Conservation (phyloP, 495 filamentous ascomycete genomes). For the Aspergillus funiculosus region DNA sequence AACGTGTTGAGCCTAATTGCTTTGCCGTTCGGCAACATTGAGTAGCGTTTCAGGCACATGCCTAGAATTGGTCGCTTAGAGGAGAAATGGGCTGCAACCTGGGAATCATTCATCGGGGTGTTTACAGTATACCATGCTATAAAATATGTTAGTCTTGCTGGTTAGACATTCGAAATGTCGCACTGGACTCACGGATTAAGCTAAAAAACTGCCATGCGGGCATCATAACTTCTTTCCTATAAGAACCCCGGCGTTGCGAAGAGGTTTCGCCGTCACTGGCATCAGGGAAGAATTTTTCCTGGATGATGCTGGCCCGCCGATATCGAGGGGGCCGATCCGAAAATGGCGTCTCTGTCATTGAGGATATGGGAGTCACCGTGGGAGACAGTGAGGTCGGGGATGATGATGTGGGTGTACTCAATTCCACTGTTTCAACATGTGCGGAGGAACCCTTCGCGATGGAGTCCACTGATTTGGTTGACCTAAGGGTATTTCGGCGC, state of each 20-base stretch:
- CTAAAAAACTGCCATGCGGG: slow-evolving; percentile 98
- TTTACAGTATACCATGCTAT: slow-evolving; percentile 64
- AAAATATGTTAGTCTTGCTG: slow-evolving; percentile 32
- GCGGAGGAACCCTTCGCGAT: slow-evolving; percentile 41
- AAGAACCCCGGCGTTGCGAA: slow-evolving; percentile 38
- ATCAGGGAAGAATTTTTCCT: slow-evolving; percentile 50
- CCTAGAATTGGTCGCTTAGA: slow-evolving; percentile 76
- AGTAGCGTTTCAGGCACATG: slow-evolving; percentile 88
- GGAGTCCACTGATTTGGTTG: slow-evolving; percentile 48
- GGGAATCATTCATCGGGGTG: slow-evolving; percentile 60
- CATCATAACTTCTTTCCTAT: slow-evolving; percentile 83
- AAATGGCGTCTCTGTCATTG: slow-evolving; percentile 25
- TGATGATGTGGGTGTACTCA: slow-evolving; percentile 38
- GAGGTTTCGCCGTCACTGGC: slow-evolving; percentile 23
- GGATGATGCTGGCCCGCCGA: slow-evolving; percentile 58
- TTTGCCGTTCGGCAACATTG: slow-evolving; percentile 61
- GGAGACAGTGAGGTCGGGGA: slow-evolving; percentile 36
- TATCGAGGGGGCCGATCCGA: slow-evolving; percentile 18
- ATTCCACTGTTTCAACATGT: slow-evolving; percentile 58
- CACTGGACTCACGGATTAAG: slow-evolving; percentile 61
- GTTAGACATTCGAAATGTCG: neutral
- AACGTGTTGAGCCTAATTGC: slow-evolving; percentile 67
- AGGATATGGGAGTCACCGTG: slow-evolving; percentile 29
- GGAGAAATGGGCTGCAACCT: slow-evolving; percentile 67
- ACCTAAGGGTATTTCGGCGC: slow-evolving; percentile 51